phyloP scores from a whole-genome alignment of 768 basidiomycete species.

The Rhodocollybia butyracea region DNA sequence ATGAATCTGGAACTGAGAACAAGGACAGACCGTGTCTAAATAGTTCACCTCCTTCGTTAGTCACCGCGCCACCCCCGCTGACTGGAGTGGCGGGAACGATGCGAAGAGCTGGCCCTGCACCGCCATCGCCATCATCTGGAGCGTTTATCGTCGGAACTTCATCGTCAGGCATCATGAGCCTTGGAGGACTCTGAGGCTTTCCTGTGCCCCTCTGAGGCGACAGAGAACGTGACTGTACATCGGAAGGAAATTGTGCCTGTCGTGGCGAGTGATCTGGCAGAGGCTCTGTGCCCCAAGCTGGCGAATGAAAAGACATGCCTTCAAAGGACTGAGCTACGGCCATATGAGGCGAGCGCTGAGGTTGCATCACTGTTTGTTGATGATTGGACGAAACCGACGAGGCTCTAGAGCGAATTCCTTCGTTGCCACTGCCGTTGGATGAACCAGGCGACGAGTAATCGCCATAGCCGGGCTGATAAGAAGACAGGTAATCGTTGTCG shows the following conservation, averaged over 20 bases:
- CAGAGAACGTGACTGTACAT: constrained; percentile 13
- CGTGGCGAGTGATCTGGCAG: constrained; percentile 38
- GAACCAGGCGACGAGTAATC: constrained; percentile 45
- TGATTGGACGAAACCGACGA: constrained; percentile 67
- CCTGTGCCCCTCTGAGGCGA: constrained; percentile 28
- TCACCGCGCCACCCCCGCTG: constrained; percentile 51
- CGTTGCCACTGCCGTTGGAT: constrained; percentile 46
- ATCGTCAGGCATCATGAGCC: constrained; percentile 30
- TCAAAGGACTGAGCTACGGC: constrained; percentile 59
- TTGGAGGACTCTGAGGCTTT: constrained; percentile 66
- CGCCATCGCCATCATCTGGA: constrained; percentile 50
- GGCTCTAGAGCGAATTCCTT: constrained; percentile 51
- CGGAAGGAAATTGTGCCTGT: constrained; percentile 13
- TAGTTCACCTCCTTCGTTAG: constrained; percentile 32
- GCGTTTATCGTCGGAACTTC: constrained; percentile 57
- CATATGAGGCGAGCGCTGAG: constrained; percentile 52
- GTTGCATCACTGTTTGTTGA: constrained; percentile 26
- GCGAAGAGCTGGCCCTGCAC: constrained; percentile 61
- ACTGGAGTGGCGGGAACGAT: constrained; percentile 85
- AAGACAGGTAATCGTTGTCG: constrained; percentile 40
- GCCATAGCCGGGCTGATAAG: constrained; percentile 27
- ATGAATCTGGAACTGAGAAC: background rate
- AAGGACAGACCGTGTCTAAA: constrained; percentile 57
- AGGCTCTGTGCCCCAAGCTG: constrained; percentile 49
- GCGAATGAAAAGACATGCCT: constrained; percentile 63